phyloP scores from a whole-genome alignment of 768 basidiomycete species.

The Mycena galopus region DNA sequence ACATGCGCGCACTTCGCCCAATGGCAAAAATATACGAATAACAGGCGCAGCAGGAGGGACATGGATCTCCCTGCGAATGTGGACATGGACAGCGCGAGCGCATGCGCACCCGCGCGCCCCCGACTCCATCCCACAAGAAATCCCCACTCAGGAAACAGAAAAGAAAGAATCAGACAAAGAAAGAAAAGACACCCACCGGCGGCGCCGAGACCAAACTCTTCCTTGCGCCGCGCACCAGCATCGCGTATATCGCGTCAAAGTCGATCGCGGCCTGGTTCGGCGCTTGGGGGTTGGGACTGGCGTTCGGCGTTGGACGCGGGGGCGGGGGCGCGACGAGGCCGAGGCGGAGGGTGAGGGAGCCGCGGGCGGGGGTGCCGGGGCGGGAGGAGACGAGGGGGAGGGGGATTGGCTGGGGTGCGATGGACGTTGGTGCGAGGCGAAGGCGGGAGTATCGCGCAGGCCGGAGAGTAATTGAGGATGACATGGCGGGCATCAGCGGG shows the following conservation, averaged over 20 bases:
- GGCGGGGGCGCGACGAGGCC: conserved; percentile 61
- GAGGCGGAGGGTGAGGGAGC: conserved; percentile 59
- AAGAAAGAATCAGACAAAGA: not conserved
- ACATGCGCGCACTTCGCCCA: not conserved
- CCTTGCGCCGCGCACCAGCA: conserved; percentile 71
- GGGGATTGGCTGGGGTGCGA: conserved; percentile 54
- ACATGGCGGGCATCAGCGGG: too few species aligned
- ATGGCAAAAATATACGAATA: not conserved
- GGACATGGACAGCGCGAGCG: too few species aligned
- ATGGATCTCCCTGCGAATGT: not conserved
- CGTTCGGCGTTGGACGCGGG: conserved; percentile 52
- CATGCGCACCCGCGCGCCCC: too few species aligned
- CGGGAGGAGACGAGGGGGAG: conserved; percentile 58
- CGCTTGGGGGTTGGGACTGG: conserved; percentile 51
- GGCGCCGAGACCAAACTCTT: conserved; percentile 82
- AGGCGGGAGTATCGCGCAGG: too few species aligned
- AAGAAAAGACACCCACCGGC: conserved; percentile 65
- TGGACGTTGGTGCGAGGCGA: not conserved
- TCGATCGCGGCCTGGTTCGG: conserved; percentile 51
- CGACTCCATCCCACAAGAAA: too few species aligned
- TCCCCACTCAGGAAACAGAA: not conserved
- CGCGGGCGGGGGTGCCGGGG: conserved; percentile 54
- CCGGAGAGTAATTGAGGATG: too few species aligned
- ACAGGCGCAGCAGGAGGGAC: too few species aligned
- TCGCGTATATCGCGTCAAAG: conserved; percentile 74